These are phyloP conservation scores for Babesia bigemina DNA, from an alignment of 169 alveolate genomes.

Conservation along the genomic window DNA sequence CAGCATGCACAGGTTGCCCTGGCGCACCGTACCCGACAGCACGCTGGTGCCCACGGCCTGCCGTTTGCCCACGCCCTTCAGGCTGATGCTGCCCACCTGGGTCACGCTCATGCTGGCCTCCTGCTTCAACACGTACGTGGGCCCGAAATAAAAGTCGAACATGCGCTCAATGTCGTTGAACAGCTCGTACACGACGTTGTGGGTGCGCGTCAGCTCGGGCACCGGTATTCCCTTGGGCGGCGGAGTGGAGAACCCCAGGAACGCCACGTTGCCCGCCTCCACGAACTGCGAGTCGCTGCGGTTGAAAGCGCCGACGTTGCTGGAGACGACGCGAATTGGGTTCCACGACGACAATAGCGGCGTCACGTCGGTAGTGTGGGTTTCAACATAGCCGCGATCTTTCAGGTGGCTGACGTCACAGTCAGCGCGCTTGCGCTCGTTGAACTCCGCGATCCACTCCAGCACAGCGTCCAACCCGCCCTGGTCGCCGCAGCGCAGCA, in stretches of 20 bases:
- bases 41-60: constrained; percentile 74
- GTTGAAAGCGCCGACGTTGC: constrained; percentile 85
- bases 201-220: constrained; percentile 74
- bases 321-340: constrained; percentile 75
- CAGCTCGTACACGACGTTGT: constrained; percentile 85
- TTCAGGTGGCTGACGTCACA: constrained; percentile 49
- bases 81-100: constrained; percentile 68
- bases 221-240: constrained; percentile 31
- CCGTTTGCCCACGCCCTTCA: constrained; percentile 69
- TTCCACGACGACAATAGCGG: constrained; percentile 57
- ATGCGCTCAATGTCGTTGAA: constrained; percentile 80
- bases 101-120: constrained; percentile 73
- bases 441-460: constrained; percentile 75
- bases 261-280: constrained; percentile 38
- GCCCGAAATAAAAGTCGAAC: constrained; percentile 65
- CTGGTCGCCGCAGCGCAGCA: constrained; percentile 84
- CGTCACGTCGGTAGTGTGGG: background rate
- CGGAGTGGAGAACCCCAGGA: constrained; percentile 40
- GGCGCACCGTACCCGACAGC: constrained; percentile 65
- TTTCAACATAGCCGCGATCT: constrained; percentile 37
- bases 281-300: constrained; percentile 80
- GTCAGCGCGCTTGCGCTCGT: constrained; percentile 34
- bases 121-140: constrained; percentile 58
- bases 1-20: constrained; percentile 47
- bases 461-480: constrained; percentile 88